Evolutionary conservation across 1,284 basidiomycete genomes (phyloP), one percentile per base, ranked within the genome.

Genomic region (Apiotrichum gamsii): DNA sequence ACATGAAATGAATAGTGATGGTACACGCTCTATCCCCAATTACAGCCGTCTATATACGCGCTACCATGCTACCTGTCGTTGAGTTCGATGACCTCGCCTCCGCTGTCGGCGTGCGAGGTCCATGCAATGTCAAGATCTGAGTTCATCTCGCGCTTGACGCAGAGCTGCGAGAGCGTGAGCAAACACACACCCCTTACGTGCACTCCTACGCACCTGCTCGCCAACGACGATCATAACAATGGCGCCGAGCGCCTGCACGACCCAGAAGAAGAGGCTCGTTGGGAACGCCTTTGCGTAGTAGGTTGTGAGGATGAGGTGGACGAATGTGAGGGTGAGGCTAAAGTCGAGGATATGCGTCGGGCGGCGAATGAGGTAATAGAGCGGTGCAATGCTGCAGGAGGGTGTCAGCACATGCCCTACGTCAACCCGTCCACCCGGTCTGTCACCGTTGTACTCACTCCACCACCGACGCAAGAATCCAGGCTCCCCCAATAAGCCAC

Each of bases 271-370:
- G 37, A 89, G 65, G 4, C 87, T 90, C 0, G 86, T 85, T 2
- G 95, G 94, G 64, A 97, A 77, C 6, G 84, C 79, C 38, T 83
- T 81, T 2, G 90, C 82, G 72, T 93, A 95, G 72, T 91, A 94
- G 15, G 87, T 90, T 37, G 91, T 93, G 45, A 96, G 74, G 44
- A 96, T 82, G 41, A 95, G 74, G 72, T 98, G 91, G 64, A 86
- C 84, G 75, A 95, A 84, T 45, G 87, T 75, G 43, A 97, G 81
- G 0, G 95, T 97, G 47, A 94, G 70, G 8, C 86, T 78, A 72
- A 96, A 96, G 74, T 98, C 94, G 58, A 98, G 83, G 62, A 98
- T 86, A 61, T 95, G 80, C 5, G 91, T 88, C 35, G 95, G 94
- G 30, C 89, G 79, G 33, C 90, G 82, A 67, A 98, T 79, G 57